Base-by-base conservation (phyloP, 1,284 basidiomycete species). In the Microstroma glucosiphilum region DNA sequence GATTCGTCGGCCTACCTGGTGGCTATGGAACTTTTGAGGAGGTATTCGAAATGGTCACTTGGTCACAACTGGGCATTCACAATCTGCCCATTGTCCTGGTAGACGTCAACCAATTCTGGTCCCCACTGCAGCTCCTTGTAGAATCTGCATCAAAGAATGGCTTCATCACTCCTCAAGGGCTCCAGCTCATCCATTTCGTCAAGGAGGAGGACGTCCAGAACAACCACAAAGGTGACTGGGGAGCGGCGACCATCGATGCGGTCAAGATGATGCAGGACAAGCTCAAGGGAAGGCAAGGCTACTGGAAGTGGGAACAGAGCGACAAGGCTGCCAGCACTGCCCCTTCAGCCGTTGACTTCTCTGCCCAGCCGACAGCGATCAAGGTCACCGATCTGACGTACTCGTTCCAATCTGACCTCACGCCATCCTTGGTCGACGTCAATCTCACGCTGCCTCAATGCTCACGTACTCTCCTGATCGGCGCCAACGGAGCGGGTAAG, bases 1-100 rank as follows among this genome's bases (percentile, higher is more conserved):
- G 87, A 0, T 96, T 96, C 73, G 82, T 96, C 57, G 89, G 87
- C 17, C 83, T 96, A 12, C 92, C 92, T 6, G 92, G 92, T 41
- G 92, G 92, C 0, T 93, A 86, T 74, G 92, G 92, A 17, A 94
- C 91, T 0, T 91, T 90, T 69, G 92, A 96, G 79, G 92, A 96
- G 59, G 82, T 92, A 25, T 80, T 96, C 57, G 92, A 96, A 80
- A 92, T 90, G 68, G 85, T 88, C 46, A 93, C 92, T 1, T 96
- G 92, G 92, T 87, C 86, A 9, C 89, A 93, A 77, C 81, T 96
- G 17, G 90, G 90, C 21, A 91, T 96, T 63, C 92, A 94, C 17
- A 42, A 15, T 1, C 4, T 40, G 86, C 90, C 92, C 15, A 86
- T 93, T 60, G 81, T 94, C 40, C 81, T 94, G 53, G 72, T 93